Conservation (phyloP, 345 rosid genomes). For the Eucalyptus cloeziana region DNA sequence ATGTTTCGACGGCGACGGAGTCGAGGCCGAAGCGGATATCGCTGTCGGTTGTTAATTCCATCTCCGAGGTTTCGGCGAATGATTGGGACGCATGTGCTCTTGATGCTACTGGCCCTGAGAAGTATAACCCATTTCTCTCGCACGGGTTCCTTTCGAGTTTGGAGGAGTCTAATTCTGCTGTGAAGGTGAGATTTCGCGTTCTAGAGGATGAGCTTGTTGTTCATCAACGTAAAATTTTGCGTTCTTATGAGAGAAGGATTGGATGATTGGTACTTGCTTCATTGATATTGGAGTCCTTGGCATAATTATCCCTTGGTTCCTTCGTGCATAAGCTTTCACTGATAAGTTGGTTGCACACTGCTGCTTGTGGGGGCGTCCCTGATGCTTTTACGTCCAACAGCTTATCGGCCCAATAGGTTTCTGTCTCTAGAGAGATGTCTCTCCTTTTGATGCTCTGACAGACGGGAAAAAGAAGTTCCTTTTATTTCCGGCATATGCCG, state of each 20-base stretch:
- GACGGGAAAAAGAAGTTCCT: not conserved
- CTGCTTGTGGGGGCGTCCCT: not conserved
- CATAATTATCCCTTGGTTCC: not conserved
- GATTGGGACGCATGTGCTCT: conserved; percentile 85
- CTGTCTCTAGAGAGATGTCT: not conserved
- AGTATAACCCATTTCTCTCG: conserved; percentile 67
- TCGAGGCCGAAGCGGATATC: conserved; percentile 20
- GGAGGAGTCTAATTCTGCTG: conserved; percentile 62
- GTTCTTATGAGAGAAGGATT: not conserved
- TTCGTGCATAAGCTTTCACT: not conserved
- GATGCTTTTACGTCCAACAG: not conserved
- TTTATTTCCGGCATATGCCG: not conserved
- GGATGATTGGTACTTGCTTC: not conserved
- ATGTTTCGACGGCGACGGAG: conserved; percentile 4
- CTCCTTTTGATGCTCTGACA: not conserved
- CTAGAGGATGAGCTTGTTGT: not conserved
- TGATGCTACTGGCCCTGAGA: conserved; percentile 56
- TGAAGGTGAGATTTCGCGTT: conserved; percentile 36
- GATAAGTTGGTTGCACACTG: not conserved
- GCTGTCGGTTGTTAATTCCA: conserved; percentile 56
- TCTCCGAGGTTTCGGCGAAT: conserved; percentile 44
- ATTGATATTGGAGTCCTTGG: not conserved
- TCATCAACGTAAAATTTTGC: not conserved
- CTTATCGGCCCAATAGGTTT: not conserved
- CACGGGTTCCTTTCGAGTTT: conserved; percentile 79